These are phyloP conservation scores for Papilionanthe hybrid DNA, from an alignment of 116 monocot genomes.

Conservation along the genomic window DNA sequence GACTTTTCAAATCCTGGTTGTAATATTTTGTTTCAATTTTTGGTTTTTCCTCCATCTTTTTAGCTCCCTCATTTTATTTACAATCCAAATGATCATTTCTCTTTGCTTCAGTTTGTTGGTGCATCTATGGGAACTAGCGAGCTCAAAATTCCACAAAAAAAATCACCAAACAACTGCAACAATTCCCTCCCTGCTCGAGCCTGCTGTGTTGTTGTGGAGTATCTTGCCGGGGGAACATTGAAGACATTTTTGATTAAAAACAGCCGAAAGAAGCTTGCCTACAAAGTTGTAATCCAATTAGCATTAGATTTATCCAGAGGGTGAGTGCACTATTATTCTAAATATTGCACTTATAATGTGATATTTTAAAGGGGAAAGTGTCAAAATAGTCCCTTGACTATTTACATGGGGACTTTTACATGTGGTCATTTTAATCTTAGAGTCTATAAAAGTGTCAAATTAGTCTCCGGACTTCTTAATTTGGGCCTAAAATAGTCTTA, in stretches of 20 bases:
- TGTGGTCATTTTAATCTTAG: no score
- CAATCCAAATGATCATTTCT: neutral
- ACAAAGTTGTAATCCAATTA: constrained; percentile 76
- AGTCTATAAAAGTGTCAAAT: no score
- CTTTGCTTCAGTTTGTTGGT: constrained; percentile 63
- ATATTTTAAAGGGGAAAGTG: neutral
- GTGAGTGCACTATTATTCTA: constrained; percentile 30
- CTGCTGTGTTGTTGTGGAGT: constrained; percentile 96
- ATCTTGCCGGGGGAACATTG: constrained; percentile 74
- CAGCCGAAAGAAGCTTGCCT: constrained; percentile 64
- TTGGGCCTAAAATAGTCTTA: no score
- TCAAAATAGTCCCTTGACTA: no score
- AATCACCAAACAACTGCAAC: constrained; percentile 20
- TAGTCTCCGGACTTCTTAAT: no score
- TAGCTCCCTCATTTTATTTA: neutral
- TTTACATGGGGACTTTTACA: no score
- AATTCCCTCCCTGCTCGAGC: constrained; percentile 47
- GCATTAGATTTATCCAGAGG: constrained; percentile 91
- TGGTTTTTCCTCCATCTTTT: neutral
- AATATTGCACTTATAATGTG: neutral
- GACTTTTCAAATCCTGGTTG: neutral
- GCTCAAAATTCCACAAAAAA: constrained; percentile 57
- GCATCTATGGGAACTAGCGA: constrained; percentile 89
- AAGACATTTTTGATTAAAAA: constrained; percentile 86
- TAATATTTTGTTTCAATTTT: neutral